Evolutionary conservation across 2,329 filamentous ascomycete species (phyloP), one percentile per base, ranked within the genome.

Genomic region (Tothia fuscella): DNA sequence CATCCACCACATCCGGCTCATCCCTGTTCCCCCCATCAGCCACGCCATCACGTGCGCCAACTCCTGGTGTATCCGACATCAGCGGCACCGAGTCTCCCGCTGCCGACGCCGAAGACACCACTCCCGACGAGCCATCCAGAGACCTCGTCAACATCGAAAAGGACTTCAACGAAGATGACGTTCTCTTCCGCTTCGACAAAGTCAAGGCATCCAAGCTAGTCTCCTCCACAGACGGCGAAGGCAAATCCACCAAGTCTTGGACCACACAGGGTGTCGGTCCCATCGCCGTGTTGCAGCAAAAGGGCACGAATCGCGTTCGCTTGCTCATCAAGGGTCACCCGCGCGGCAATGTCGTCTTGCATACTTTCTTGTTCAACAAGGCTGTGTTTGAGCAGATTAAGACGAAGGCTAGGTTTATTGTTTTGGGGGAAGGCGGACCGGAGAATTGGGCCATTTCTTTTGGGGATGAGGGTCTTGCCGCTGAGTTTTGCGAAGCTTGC

Each of bases 311-410:
- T 16, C 68, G 71, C 21, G 72, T 78, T 3, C 76, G 85, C 30
- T 64, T 91, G 34, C 62, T 93, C 16, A 63, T 88, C 47, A 76
- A 85, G 38, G 75, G 76, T n/a, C 81, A 87, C 48, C 82, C 83
- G 0, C 72, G 78, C 47, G 85, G 85, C 13, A 74, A 80, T 29
- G 67, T 89, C 35, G 72, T 81, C 3, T 64, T 93, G 52, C 93
- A 93, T 62, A 74, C 79, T 50, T 60, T 67, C 16, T 59, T 88
- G 37, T 60, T 84, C 25, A 64, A 74, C 2, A 64, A 70, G n/a
- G 61, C 78, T 40, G 66, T 67, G 4, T 88, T 87, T 63, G 73
- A 72, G 52, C 63, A 33, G 16, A 39, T 28, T 6, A 26, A 6
- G 14, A 43, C 37, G 33, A 21, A 33, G 19, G 41, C 29, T 29